A percentile compares a stretch with the other conserved stretches of the same genome.
Conservation (phyloP, 768 basidiomycete genomes). For the Paxillus rubicundulus region DNA sequence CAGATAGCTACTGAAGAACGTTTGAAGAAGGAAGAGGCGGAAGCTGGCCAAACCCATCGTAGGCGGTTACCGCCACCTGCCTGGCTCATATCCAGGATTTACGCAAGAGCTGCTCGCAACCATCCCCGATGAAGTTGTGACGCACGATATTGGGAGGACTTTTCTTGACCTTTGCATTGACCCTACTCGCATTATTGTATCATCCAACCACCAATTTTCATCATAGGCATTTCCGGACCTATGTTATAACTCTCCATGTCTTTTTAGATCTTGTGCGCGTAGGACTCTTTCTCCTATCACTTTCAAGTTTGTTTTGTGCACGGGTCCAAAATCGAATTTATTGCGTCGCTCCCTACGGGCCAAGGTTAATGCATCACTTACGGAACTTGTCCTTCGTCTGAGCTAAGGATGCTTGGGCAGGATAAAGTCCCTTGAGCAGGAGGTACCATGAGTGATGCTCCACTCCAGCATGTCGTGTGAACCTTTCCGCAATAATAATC, state of each 20-base stretch:
- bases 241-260: neutral
- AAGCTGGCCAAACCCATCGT: constrained; percentile 44
- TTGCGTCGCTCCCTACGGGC: neutral
- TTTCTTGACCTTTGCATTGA: neutral
- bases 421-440: too few species aligned
- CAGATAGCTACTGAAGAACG: constrained; percentile 52
- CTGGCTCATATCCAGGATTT: constrained; percentile 70
- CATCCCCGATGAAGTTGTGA: constrained; percentile 3
- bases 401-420: too few species aligned
- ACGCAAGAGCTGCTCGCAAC: constrained; percentile 34
- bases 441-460: too few species aligned
- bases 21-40: constrained; percentile 53
- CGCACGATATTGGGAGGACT: neutral
- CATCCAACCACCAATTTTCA: neutral
- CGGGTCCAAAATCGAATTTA: neutral
- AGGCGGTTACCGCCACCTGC: constrained; percentile 26
- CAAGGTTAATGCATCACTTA: too few species aligned
- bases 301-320: neutral
- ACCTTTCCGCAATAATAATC: neutral
- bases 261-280: neutral
- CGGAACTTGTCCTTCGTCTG: too few species aligned
- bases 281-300: neutral
- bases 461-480: neutral
- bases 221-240: neutral
- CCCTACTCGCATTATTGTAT: neutral